phyloP scores from a whole-genome alignment of 2,329 filamentous ascomycete genomes.

The Acarospora socialis region DNA sequence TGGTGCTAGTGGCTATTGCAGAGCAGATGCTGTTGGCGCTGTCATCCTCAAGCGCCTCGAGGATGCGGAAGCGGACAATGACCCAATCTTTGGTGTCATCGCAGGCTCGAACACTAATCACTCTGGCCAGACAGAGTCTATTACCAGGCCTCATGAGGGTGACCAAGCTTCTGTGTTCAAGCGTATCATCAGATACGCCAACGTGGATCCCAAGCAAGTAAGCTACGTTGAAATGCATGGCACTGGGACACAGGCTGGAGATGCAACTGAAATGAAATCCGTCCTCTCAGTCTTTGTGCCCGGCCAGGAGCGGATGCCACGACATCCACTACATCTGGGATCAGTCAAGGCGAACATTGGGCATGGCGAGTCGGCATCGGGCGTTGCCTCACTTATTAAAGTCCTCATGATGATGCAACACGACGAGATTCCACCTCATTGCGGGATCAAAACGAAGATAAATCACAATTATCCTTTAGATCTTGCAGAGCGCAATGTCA shows the following conservation, averaged over 20 bases:
- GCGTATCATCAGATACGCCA: constrained; percentile 55
- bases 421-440: constrained; percentile 48
- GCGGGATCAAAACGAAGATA: constrained; percentile 45
- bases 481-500: constrained; percentile 21
- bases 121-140: constrained; percentile 65
- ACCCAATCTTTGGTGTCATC: constrained; percentile 55
- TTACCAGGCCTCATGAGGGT: constrained; percentile 67
- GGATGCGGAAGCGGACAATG: constrained; percentile 62
- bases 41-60: constrained; percentile 67
- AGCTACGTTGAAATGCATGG: constrained; percentile 84
- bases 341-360: constrained; percentile 25
- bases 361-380: constrained; percentile 33
- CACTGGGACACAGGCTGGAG: constrained; percentile 45
- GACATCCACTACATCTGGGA: constrained; percentile 26
- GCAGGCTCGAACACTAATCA: constrained; percentile 66
- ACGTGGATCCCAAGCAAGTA: constrained; percentile 61
- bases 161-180: constrained; percentile 60
- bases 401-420: constrained; percentile 52
- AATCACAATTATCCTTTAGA: constrained; percentile 24
- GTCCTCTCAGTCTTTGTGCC: constrained; percentile 24
- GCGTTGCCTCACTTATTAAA: constrained; percentile 38
- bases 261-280: constrained; percentile 25
- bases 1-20: constrained; percentile 67
- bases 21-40: constrained; percentile 60
- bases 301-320: constrained; percentile 18